Conservation (phyloP, 2,329 filamentous ascomycete species). For the Dactylellina cionopaga region DNA sequence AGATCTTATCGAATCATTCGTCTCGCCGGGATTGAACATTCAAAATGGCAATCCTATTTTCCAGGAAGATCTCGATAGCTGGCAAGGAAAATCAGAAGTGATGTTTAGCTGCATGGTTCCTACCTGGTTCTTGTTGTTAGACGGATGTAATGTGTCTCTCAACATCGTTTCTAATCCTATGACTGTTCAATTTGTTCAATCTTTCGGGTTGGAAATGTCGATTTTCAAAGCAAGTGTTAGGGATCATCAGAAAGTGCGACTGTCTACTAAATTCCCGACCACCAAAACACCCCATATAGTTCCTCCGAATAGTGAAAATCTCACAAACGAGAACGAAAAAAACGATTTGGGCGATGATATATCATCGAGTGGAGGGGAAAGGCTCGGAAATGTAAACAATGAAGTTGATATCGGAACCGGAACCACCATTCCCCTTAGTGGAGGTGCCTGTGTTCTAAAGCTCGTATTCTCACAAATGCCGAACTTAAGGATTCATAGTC, state of each 20-base stretch:
- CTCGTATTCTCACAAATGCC: background rate
- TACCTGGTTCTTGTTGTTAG: constrained; percentile 46
- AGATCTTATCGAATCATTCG: background rate
- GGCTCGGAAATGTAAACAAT: no score
- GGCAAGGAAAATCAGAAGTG: constrained; percentile 49
- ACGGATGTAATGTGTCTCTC: background rate
- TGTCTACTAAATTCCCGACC: constrained; percentile 23
- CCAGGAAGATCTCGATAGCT: constrained; percentile 48
- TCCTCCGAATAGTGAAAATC: no score
- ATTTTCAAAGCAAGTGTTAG: constrained; percentile 1
- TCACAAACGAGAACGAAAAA: no score
- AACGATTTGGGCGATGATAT: background rate
- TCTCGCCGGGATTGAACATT: background rate
- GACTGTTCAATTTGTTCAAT: background rate
- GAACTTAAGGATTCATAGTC: background rate
- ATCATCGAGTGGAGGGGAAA: no score
- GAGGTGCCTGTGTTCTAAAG: background rate
- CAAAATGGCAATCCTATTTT: constrained; percentile 32
- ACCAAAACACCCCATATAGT: background rate
- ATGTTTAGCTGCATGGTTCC: constrained; percentile 54
- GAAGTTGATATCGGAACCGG: background rate
- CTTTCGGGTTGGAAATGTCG: background rate
- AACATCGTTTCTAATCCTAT: constrained; percentile 1
- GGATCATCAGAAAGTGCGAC: background rate
- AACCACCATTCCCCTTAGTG: background rate